These are phyloP conservation scores for Cunninghamia lanceolata DNA, from an alignment of 75 land plant genomes.

Conservation along the genomic window DNA sequence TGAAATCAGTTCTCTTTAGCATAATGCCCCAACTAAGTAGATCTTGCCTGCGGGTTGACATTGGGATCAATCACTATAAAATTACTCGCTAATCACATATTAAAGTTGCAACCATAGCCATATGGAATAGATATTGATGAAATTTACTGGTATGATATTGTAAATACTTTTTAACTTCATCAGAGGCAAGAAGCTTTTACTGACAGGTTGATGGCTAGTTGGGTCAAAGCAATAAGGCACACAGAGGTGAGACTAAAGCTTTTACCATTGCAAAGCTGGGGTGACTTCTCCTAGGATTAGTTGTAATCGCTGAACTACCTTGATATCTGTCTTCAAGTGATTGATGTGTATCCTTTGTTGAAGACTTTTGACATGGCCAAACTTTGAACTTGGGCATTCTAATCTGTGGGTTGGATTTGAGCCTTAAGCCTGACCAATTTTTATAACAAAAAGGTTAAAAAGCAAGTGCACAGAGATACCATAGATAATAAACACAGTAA, in stretches of 20 bases:
- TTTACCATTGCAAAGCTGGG: not conserved
- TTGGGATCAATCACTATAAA: not conserved
- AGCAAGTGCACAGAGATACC: too few relatives aligned
- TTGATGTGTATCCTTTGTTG: not conserved
- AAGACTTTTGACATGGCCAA: not conserved
- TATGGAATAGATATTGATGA: not conserved
- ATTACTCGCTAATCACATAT: not conserved
- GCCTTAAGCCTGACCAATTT: not conserved
- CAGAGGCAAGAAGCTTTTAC: not conserved
- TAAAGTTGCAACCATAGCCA: not conserved
- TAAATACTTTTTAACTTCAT: not conserved
- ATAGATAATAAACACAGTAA: too few relatives aligned
- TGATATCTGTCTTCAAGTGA: not conserved
- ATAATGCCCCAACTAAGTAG: not conserved
- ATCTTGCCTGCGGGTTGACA: not conserved
- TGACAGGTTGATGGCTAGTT: not conserved
- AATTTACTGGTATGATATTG: not conserved
- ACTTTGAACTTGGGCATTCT: not conserved
- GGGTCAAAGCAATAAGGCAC: not conserved
- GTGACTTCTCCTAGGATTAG: not conserved
- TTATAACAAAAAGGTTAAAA: too few relatives aligned
- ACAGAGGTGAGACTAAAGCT: not conserved
- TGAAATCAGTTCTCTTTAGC: not conserved
- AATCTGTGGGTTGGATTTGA: not conserved
- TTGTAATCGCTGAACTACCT: not conserved